A percentile compares a stretch with the other conserved stretches of the same genome.
phyloP scores from a whole-genome alignment of 768 basidiomycete species.

The Mycena chlorophos region DNA sequence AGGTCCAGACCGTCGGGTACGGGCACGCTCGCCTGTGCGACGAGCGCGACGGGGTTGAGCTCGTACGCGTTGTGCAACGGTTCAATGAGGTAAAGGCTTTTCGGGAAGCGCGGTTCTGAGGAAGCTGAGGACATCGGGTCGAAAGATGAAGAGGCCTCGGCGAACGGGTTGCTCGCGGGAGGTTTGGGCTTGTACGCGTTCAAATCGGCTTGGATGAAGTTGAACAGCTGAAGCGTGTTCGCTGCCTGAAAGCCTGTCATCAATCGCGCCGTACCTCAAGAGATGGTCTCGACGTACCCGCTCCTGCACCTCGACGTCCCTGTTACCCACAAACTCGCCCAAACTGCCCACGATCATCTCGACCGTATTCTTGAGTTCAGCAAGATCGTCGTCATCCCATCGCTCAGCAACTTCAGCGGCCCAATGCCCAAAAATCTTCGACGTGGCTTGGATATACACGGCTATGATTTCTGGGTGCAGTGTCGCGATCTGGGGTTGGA shows the following conservation, averaged over 20 bases:
- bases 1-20: conserved; percentile 86
- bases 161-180: conserved; percentile 34
- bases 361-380: conserved; percentile 64
- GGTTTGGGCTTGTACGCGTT: conserved; percentile 49
- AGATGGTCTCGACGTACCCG: conserved; percentile 49
- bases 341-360: conserved; percentile 62
- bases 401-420: conserved; percentile 68
- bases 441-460: conserved; percentile 78
- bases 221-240: conserved; percentile 72
- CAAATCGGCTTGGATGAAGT: conserved; percentile 75
- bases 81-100: conserved; percentile 82
- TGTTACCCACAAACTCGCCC: conserved; percentile 54
- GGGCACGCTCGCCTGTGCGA: conserved; percentile 80
- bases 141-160: conserved; percentile 41
- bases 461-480: conserved; percentile 67
- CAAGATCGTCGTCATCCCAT: conserved; percentile 75
- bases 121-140: conserved; percentile 32
- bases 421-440: conserved; percentile 89
- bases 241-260: conserved; percentile 57
- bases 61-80: conserved; percentile 78
- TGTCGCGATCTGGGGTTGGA: conserved; percentile 57
- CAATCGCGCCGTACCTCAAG: conserved; percentile 10
- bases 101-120: conserved; percentile 73
- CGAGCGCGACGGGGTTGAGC: conserved; percentile 78
- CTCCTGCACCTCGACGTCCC: conserved; percentile 90